Evolutionary conservation across 2,329 filamentous ascomycete genomes (phyloP).

Genomic region (Colletotrichum spaethianum): DNA sequence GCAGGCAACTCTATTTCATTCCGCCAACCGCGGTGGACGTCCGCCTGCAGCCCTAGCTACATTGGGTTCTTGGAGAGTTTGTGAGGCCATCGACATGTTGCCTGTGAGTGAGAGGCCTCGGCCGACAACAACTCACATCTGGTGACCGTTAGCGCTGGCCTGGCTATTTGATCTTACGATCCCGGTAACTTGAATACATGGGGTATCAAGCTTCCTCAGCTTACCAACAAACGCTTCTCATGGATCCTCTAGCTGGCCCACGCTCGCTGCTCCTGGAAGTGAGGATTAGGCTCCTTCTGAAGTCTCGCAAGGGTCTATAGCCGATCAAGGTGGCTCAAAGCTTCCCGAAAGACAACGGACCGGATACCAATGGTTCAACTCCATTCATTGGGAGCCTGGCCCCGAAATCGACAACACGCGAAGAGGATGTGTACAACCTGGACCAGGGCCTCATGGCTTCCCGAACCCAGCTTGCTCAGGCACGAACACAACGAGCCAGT

Average conservation of each 20-base stretch:
- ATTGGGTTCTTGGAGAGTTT: neutral
- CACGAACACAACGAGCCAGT: slow-evolving; percentile 6
- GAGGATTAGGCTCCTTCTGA: neutral
- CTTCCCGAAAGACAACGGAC: neutral
- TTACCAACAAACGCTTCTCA: neutral
- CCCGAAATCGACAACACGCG: neutral
- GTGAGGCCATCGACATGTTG: neutral
- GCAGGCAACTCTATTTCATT: neutral
- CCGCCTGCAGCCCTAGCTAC: too few relatives aligned
- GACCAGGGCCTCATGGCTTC: neutral
- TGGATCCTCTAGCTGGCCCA: too few relatives aligned
- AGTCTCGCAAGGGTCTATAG: neutral
- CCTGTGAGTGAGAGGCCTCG: neutral
- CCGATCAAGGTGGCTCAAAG: neutral
- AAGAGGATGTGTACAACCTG: neutral
- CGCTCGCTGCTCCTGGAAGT: neutral
- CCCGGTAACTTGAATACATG: neutral
- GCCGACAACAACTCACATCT: neutral
- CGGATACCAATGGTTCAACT: neutral
- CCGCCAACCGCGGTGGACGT: neutral
- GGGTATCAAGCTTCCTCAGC: neutral
- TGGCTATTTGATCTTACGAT: neutral
- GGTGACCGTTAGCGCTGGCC: neutral
- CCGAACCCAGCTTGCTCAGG: slow-evolving; percentile 5
- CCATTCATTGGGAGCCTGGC: neutral